Percentiles rank a stretch among this genome's conserved stretches.
These are phyloP conservation scores for Podaxis rugospora DNA, from an alignment of 768 basidiomycete genomes.

Conservation along the genomic window DNA sequence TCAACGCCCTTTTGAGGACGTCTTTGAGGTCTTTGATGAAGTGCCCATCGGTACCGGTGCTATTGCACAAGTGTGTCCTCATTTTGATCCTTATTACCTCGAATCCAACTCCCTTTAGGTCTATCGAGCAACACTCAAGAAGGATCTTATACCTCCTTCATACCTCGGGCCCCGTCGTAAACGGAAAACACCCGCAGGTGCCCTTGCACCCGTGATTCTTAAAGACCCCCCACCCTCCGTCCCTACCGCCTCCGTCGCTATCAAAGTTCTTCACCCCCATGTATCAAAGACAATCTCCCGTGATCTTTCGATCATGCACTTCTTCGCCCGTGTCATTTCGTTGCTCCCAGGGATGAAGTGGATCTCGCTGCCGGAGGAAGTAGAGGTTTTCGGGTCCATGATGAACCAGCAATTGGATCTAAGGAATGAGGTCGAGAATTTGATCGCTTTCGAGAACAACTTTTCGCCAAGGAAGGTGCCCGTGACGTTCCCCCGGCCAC, in stretches of 20 bases:
- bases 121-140: slow-evolving; percentile 81
- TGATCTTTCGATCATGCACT: slow-evolving; percentile 92
- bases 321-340: slow-evolving; percentile 80
- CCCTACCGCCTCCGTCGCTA: slow-evolving; percentile 85
- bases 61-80: slow-evolving; percentile 74
- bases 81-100: not conserved
- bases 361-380: slow-evolving; percentile 95
- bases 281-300: slow-evolving; percentile 79
- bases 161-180: slow-evolving; percentile 75
- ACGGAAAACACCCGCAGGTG: slow-evolving; percentile 40
- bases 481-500: slow-evolving; percentile 86
- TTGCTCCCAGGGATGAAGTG: slow-evolving; percentile 91
- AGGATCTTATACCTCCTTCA: slow-evolving; percentile 79
- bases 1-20: slow-evolving; percentile 74
- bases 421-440: slow-evolving; percentile 84
- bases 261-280: slow-evolving; percentile 92
- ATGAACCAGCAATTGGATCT: slow-evolving; percentile 95
- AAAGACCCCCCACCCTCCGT: slow-evolving; percentile 66
- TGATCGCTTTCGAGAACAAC: slow-evolving; percentile 80
- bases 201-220: slow-evolving; percentile 49
- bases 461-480: slow-evolving; percentile 77
- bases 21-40: slow-evolving; percentile 87
- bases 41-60: slow-evolving; percentile 95
- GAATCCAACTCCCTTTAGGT: slow-evolving; percentile 44
- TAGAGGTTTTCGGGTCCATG: slow-evolving; percentile 91